Evolutionary conservation across 208 protist species (phyloP).

Genomic region (Crithidia fasciculata): DNA sequence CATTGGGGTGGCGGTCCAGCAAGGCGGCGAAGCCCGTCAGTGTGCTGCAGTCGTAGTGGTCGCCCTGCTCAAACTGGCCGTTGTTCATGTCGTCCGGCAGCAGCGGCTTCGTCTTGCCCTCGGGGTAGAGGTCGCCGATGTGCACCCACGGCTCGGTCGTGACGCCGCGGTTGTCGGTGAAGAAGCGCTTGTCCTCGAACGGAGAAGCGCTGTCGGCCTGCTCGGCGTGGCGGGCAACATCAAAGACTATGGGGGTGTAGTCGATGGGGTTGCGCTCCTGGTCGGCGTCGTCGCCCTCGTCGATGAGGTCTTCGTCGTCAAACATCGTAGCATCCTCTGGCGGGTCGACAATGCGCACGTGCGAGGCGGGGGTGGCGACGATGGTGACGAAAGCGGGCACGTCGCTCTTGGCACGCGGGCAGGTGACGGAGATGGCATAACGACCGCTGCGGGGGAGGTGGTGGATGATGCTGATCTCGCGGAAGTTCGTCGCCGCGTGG

Average conservation of each 20-base stretch:
- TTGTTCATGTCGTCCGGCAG: conserved; percentile 50
- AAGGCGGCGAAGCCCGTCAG: conserved; percentile 57
- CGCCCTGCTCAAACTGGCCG: conserved; percentile 68
- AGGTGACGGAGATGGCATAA: conserved; percentile 77
- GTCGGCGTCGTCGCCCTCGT: conserved; percentile 57
- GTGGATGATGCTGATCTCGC: conserved; percentile 80
- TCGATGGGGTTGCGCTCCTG: conserved; percentile 52
- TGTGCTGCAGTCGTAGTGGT: conserved; percentile 61
- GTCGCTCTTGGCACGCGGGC: conserved; percentile 57
- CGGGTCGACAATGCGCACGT: conserved; percentile 69
- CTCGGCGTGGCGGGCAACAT: conserved; percentile 41
- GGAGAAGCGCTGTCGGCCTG: conserved; percentile 51
- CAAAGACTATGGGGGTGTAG: conserved; percentile 37
- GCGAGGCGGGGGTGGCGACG: conserved; percentile 36
- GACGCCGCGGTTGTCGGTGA: conserved; percentile 49
- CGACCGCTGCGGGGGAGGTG: conserved; percentile 55
- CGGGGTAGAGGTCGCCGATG: conserved; percentile 74
- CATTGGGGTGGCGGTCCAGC: conserved; percentile 49
- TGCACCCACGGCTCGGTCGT: conserved; percentile 61
- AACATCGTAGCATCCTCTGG: conserved; percentile 71
- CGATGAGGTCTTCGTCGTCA: conserved; percentile 79
- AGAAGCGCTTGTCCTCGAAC: conserved; percentile 63
- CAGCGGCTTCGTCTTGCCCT: conserved; percentile 59
- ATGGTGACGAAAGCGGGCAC: conserved; percentile 63
- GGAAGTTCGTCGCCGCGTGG: conserved; percentile 80